phyloP scores from a whole-genome alignment of 1,139 yeast species.

The Diutina pseudorugosa region DNA sequence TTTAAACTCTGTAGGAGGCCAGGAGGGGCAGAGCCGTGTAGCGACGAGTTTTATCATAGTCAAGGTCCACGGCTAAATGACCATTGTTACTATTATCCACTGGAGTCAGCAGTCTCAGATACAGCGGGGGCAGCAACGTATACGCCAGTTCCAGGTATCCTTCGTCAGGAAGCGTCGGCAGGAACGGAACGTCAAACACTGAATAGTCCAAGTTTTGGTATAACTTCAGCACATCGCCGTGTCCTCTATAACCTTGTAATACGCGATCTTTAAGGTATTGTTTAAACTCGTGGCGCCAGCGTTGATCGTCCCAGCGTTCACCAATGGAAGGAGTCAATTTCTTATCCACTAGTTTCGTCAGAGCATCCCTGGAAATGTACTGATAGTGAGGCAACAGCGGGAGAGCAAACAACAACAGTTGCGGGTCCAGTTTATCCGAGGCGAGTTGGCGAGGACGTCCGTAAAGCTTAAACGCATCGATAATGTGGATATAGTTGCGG shows the following conservation, averaged over 20 bases:
- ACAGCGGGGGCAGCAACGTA: not conserved
- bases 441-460: conserved; percentile 42
- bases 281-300: not conserved
- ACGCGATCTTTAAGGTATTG: not conserved
- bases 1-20: no score
- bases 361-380: conserved; percentile 31
- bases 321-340: not conserved
- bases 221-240: not conserved
- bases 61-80: not conserved
- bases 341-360: conserved; percentile 17
- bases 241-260: not conserved
- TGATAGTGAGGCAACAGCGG: conserved; percentile 46
- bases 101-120: conserved; percentile 1
- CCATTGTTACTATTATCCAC: not conserved
- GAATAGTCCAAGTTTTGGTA: conserved; percentile 2
- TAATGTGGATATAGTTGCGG: conserved; percentile 37
- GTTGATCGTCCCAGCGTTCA: not conserved
- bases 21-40: conserved; percentile 1
- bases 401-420: conserved; percentile 39
- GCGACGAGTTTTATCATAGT: not conserved
- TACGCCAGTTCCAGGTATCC: not conserved
- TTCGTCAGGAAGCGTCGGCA: not conserved
- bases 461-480: conserved; percentile 41
- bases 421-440: conserved; percentile 32
- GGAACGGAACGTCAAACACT: not conserved